phyloP scores from a whole-genome alignment of 2,329 filamentous ascomycete species.

The Colletotrichum costaricense region DNA sequence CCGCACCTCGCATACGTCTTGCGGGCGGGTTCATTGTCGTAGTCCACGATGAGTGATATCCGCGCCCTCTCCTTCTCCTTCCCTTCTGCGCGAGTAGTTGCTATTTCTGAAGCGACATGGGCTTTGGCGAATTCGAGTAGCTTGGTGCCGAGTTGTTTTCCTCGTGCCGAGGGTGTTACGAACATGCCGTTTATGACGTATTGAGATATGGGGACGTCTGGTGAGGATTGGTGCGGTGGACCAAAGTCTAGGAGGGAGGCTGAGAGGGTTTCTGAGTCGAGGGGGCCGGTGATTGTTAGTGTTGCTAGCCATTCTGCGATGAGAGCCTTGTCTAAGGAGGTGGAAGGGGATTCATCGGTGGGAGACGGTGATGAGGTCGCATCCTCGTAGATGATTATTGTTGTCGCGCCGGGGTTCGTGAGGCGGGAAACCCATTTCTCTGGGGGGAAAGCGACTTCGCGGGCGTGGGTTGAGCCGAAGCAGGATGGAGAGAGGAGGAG shows the following conservation, averaged over 20 bases:
- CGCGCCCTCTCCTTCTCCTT: background rate
- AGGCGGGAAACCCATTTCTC: conserved; percentile 21
- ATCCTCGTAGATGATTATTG: conserved; percentile 8
- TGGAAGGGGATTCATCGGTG: no score
- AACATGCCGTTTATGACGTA: conserved; percentile 31
- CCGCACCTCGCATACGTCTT: conserved; percentile 14
- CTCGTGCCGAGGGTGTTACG: conserved; percentile 12
- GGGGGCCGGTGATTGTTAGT: conserved; percentile 15
- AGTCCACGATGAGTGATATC: conserved; percentile 16
- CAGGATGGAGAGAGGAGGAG: conserved; percentile 19
- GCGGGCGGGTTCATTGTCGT: conserved; percentile 18
- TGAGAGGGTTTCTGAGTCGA: conserved; percentile 4
- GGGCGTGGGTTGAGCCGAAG: conserved; percentile 27
- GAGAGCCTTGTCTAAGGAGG: background rate
- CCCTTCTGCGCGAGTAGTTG: background rate
- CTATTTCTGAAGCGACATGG: background rate
- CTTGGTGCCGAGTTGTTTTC: background rate
- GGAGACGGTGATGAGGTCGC: background rate
- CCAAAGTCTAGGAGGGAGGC: background rate
- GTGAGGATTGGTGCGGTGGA: background rate
- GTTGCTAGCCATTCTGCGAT: conserved; percentile 15
- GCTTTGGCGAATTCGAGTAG: conserved; percentile 7
- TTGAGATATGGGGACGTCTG: background rate
- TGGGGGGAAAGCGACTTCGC: conserved; percentile 16
- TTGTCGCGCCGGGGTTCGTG: conserved; percentile 15